These are phyloP conservation scores for Neocallimastix lanati DNA, from an alignment of 192 early-diverging fungal species.

Conservation along the genomic window DNA sequence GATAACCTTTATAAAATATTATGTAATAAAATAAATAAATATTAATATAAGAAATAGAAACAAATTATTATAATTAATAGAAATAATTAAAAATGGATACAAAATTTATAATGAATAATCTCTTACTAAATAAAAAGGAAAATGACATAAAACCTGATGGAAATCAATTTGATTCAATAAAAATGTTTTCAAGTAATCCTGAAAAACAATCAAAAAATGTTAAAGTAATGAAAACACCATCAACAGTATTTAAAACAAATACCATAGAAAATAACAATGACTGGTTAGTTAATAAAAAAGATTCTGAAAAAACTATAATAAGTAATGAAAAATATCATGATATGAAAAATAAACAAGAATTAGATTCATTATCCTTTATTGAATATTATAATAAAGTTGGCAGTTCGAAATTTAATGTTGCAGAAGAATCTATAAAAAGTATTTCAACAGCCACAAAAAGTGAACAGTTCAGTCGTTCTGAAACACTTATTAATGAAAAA, in stretches of 20 bases:
- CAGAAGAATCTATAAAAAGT: neutral
- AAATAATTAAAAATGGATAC: no score
- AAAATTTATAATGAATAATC: no score
- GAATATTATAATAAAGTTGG: neutral
- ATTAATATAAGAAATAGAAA: no score
- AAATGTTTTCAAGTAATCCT: no score
- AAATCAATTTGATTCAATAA: no score
- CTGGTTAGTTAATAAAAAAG: neutral
- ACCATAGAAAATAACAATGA: neutral
- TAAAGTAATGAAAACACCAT: neutral
- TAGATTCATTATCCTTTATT: neutral
- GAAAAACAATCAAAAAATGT: no score
- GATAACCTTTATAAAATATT: no score
- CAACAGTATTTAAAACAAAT: neutral
- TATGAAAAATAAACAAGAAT: neutral
- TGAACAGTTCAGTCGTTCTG: neutral
- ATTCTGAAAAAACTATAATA: neutral
- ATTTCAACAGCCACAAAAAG: neutral
- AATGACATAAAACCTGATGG: no score
- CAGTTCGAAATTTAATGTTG: neutral
- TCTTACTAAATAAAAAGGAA: no score
- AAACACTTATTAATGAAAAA: neutral
- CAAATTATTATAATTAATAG: no score
- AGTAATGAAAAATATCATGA: no score
- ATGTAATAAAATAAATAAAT: no score